Evolutionary conservation across 305 asterid genomes (phyloP), one percentile per base, ranked within the genome.

Genomic region (Euphrasia arctica): DNA sequence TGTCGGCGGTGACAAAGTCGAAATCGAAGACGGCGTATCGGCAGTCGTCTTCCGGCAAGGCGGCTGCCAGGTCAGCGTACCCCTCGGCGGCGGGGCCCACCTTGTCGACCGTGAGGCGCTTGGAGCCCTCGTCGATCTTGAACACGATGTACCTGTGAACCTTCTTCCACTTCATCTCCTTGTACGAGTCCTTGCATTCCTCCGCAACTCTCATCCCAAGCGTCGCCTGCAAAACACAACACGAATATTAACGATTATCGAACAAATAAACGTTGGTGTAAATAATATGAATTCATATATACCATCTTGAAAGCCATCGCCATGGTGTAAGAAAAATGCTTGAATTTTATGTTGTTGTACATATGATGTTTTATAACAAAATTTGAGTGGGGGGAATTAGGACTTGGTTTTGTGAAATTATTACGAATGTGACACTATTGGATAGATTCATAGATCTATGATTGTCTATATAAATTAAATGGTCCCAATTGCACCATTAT

Each of bases 261-360:
- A 34, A 34, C 1, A 0, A 6, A 39, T 39, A 39, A 1, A 39
- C 2, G 2, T 36, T 36, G 43, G 9, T 36, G 9, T 39, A 39
- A 39, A 36, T 6, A 39, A 39, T 9, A 39, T 39, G 45, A 39
- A 39, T 32, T 32, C 27, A 25, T 25, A 25, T 25, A 6, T 39
- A 90, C 97, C 96, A 90, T 88, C 82, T 90, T 88, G 92, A 88
- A 79, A 77, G 97, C 95, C 97, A 88, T 90, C 8, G 95, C 45
- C 45, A 39, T 39, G 45, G 9, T 39, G 9, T 8, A 11, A 39
- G 9, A 39, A 11, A 39, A 39, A 39, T 39, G 45, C 3, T 39
- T 39, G 45, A 39, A 39, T 39, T 39, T 39, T 9, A 39, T 39
- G 11, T 9, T 7, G 45, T 39, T 7, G 2, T 9, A 0, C 2